Evolutionary conservation across 2,329 filamentous ascomycete species (phyloP).

Genomic region (Pyrenophora teres): DNA sequence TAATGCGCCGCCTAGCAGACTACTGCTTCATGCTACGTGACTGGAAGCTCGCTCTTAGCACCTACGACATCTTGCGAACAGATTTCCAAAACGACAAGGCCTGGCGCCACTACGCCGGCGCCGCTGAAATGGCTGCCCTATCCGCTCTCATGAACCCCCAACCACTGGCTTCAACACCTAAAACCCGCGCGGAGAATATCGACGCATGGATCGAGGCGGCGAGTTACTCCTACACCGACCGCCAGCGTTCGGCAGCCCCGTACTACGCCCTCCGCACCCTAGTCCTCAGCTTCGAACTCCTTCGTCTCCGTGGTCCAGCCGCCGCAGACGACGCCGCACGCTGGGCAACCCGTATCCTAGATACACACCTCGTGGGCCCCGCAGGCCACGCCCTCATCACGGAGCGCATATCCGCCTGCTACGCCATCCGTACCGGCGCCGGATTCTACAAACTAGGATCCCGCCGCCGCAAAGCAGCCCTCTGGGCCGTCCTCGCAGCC

Average conservation of each 20-base stretch:
- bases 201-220: constrained; percentile 89
- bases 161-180: constrained; percentile 68
- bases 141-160: constrained; percentile 75
- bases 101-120: constrained; percentile 91
- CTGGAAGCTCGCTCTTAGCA: constrained; percentile 89
- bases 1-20: constrained; percentile 91
- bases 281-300: constrained; percentile 76
- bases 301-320: constrained; percentile 77
- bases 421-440: constrained; percentile 71
- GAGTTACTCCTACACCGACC: constrained; percentile 86
- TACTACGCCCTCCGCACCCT: constrained; percentile 82
- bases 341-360: constrained; percentile 81
- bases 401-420: constrained; percentile 85
- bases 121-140: constrained; percentile 92
- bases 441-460: constrained; percentile 71
- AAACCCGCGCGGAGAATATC: constrained; percentile 77
- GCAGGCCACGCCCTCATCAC: constrained; percentile 82
- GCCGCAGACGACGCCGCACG: constrained; percentile 84
- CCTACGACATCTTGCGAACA: constrained; percentile 84
- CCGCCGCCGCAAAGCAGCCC: constrained; percentile 79
- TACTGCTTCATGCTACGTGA: constrained; percentile 97
- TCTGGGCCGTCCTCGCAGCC: constrained; percentile 84
- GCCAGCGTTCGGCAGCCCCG: constrained; percentile 70
- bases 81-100: constrained; percentile 97
- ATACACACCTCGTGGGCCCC: constrained; percentile 70